These are phyloP conservation scores for Phlegmacium glaucopus DNA, from an alignment of 768 basidiomycete genomes.

Conservation along the genomic window DNA sequence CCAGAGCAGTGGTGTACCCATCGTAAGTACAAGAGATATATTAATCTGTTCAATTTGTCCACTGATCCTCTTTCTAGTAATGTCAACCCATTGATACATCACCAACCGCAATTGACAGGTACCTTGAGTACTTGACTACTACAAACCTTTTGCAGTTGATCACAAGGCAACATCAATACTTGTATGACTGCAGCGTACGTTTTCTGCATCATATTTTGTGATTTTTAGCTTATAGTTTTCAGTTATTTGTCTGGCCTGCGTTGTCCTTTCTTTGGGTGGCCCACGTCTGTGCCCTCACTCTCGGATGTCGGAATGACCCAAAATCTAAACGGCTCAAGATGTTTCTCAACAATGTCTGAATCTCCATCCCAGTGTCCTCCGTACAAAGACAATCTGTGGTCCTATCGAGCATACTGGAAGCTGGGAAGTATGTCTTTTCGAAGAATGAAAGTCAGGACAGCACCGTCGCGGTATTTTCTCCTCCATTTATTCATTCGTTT, in stretches of 20 bases:
- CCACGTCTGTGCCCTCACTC: conserved; percentile 27
- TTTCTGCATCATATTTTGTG: not conserved
- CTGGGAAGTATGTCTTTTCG: conserved; percentile 36
- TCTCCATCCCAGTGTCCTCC: conserved; percentile 26
- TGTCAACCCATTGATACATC: conserved; percentile 19
- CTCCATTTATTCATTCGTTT: not conserved
- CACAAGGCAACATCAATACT: conserved; percentile 45
- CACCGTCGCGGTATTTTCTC: conserved; percentile 36
- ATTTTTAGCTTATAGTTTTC: not conserved
- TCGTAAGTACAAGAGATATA: conserved; percentile 30
- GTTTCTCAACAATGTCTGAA: conserved; percentile 33
- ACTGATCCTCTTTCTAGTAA: conserved; percentile 18
- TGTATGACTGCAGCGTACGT: conserved; percentile 43
- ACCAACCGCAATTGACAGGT: conserved; percentile 13
- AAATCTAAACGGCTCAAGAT: conserved; percentile 31
- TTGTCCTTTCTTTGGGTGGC: conserved; percentile 22
- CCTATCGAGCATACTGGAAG: conserved; percentile 33
- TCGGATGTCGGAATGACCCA: conserved; percentile 3
- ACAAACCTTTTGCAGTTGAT: conserved; percentile 48
- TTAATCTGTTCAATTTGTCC: not conserved
- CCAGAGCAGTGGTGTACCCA: conserved; percentile 33
- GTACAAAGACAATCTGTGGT: conserved; percentile 31
- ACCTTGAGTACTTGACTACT: conserved; percentile 34
- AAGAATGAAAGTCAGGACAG: conserved; percentile 29
- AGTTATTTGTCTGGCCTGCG: conserved; percentile 33